Evolutionary conservation across 345 rosid genomes (phyloP).

Genomic region (Populus tremula): DNA sequence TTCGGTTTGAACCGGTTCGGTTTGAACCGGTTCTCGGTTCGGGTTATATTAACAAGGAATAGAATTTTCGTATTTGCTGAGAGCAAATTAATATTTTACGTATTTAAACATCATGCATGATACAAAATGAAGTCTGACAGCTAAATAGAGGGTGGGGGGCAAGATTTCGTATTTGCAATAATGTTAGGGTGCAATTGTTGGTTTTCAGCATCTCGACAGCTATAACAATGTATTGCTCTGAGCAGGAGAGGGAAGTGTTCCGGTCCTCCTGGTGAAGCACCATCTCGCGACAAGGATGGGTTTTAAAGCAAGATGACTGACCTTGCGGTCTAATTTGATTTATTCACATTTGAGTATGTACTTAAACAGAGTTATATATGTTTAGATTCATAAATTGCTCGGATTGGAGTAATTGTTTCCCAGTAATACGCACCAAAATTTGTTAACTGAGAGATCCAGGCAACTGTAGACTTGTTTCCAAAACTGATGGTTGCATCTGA

Average conservation of each 20-base stretch:
- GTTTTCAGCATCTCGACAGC: constrained; percentile 81
- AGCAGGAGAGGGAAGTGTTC: constrained; percentile 87
- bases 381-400: neutral
- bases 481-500: neutral
- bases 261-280: constrained; percentile 65
- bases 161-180: neutral
- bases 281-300: constrained; percentile 32
- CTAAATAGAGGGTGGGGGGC: neutral
- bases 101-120: neutral
- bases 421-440: neutral
- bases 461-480: neutral
- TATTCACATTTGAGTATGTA: neutral
- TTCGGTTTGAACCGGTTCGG: too few species aligned
- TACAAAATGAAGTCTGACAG: neutral
- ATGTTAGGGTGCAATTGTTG: neutral
- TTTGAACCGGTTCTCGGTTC: too few species aligned
- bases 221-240: constrained; percentile 93
- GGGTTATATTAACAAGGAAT: too few species aligned
- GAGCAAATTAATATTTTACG: neutral
- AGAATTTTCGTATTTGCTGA: too few species aligned
- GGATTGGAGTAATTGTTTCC: neutral
- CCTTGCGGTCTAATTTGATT: neutral
- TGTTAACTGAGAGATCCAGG: neutral
- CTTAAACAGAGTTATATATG: too few species aligned
- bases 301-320: neutral